Evolutionary conservation across 106 monocot genomes (phyloP).

Genomic region (Alisma plantagoaquatica): DNA sequence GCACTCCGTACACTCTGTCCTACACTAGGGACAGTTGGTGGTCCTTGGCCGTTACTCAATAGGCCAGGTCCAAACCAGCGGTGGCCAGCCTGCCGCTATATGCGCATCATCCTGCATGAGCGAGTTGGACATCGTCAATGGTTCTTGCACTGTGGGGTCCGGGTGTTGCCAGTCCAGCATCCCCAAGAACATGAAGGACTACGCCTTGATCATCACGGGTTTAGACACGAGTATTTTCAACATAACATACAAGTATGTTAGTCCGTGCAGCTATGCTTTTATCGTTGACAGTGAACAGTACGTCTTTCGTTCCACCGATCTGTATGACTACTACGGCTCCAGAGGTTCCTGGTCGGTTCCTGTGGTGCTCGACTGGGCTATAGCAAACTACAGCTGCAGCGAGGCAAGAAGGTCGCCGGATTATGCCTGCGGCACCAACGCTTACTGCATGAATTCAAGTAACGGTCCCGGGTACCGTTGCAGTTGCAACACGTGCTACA

Average conservation of each 20-base stretch:
- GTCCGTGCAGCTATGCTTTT: constrained; percentile 15
- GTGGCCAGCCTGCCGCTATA: neutral
- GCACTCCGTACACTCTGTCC: constrained; percentile 25
- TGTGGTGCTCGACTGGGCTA: constrained; percentile 3
- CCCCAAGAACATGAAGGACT: neutral
- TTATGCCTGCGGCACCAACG: neutral
- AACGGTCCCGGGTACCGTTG: neutral
- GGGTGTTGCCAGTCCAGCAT: constrained; percentile 15
- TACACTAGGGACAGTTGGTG: constrained; percentile 26
- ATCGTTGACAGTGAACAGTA: constrained; percentile 1
- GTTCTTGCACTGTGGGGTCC: constrained; percentile 4
- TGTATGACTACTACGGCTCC: neutral
- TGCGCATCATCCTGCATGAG: constrained; percentile 2
- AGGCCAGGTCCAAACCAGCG: constrained; percentile 10
- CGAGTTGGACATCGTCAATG: constrained; percentile 1
- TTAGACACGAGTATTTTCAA: neutral
- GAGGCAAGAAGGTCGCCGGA: neutral
- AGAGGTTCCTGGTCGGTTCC: constrained; percentile 4
- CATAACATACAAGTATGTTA: constrained; percentile 3
- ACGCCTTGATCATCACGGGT: neutral
- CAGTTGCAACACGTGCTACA: neutral
- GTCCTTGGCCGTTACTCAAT: constrained; percentile 40
- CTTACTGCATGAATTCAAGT: neutral
- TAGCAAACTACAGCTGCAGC: neutral
- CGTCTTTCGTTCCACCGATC: neutral